Evolutionary conservation across 2,329 filamentous ascomycete genomes (phyloP).

Genomic region (Colletotrichum simmondsii): DNA sequence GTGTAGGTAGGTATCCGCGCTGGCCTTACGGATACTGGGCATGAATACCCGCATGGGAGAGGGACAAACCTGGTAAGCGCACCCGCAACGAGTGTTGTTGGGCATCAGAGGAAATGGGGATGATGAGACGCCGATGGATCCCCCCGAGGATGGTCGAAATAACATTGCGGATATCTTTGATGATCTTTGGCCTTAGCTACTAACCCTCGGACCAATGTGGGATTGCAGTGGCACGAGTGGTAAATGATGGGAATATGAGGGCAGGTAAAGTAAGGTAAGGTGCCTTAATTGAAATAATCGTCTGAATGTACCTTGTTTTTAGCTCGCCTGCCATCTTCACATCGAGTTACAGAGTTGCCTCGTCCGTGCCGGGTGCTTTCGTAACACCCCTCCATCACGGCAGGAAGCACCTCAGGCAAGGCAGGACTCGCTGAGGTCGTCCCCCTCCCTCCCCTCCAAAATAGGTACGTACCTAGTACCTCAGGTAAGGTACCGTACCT

Average conservation of each 20-base stretch:
- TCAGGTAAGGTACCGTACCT: too few species aligned
- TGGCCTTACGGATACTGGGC: background rate
- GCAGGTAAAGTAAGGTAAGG: too few species aligned
- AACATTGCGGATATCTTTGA: background rate
- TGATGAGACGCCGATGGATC: background rate
- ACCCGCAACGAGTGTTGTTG: slow-evolving; percentile 5
- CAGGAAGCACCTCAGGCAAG: too few species aligned
- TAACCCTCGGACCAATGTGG: too few species aligned
- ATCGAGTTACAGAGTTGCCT: slow-evolving; percentile 31
- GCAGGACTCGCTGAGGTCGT: background rate
- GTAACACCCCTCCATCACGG: slow-evolving; percentile 26
- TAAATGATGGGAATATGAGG: too few species aligned
- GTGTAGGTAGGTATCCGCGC: background rate
- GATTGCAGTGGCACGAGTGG: too few species aligned
- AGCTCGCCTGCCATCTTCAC: slow-evolving; percentile 31
- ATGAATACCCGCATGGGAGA: background rate
- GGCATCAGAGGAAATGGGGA: slow-evolving; percentile 8
- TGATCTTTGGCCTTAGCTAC: background rate
- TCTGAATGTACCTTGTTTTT: slow-evolving; percentile 3
- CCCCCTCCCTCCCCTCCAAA: slow-evolving; percentile 14
- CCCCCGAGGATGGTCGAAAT: background rate
- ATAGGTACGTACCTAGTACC: background rate
- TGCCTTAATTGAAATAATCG: background rate
- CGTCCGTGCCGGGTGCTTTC: slow-evolving; percentile 19
- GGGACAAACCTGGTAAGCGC: slow-evolving; percentile 1